Conservation (phyloP, 805 yeast genomes). For the Pichia nanzhaoensis region DNA sequence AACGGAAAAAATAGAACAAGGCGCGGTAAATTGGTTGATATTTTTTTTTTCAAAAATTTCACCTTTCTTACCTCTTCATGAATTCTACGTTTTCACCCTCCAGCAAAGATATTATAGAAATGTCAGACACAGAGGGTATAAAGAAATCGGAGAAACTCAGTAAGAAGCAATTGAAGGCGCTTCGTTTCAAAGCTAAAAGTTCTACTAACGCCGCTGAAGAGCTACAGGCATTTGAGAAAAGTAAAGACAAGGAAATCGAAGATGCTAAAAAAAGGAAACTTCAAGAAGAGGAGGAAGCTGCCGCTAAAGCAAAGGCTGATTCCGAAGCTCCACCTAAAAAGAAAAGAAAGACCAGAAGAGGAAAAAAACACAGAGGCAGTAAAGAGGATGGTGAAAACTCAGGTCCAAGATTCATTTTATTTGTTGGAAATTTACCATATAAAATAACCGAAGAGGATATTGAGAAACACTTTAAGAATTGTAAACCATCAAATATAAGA, state of each 20-base stretch:
- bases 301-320: slow-evolving; percentile 19
- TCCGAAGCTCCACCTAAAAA: slow-evolving; percentile 38
- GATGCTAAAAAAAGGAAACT: slow-evolving; percentile 19
- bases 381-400: slow-evolving; percentile 18
- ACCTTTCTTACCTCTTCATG: neutral
- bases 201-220: slow-evolving; percentile 33
- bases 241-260: slow-evolving; percentile 11
- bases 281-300: slow-evolving; percentile 23
- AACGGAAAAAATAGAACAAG: slow-evolving; percentile 1
- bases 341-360: slow-evolving; percentile 71
- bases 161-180: slow-evolving; percentile 61
- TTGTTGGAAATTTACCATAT: slow-evolving; percentile 87
- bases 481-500: slow-evolving; percentile 70
- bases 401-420: slow-evolving; percentile 69
- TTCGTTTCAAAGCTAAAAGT: slow-evolving; percentile 41
- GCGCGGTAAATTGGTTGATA: slow-evolving; percentile 7
- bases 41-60: slow-evolving; percentile 3
- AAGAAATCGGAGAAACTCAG: slow-evolving; percentile 39
- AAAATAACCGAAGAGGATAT: slow-evolving; percentile 57
- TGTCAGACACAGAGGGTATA: slow-evolving; percentile 9
- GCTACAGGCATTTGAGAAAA: slow-evolving; percentile 24
- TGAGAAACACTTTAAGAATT: slow-evolving; percentile 61
- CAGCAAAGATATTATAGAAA: neutral
- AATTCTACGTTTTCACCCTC: neutral
- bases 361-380: slow-evolving; percentile 62